Percentiles rank a stretch among this genome's conserved stretches.
phyloP scores from a whole-genome alignment of 768 basidiomycete species.

The Rickenella mellea region DNA sequence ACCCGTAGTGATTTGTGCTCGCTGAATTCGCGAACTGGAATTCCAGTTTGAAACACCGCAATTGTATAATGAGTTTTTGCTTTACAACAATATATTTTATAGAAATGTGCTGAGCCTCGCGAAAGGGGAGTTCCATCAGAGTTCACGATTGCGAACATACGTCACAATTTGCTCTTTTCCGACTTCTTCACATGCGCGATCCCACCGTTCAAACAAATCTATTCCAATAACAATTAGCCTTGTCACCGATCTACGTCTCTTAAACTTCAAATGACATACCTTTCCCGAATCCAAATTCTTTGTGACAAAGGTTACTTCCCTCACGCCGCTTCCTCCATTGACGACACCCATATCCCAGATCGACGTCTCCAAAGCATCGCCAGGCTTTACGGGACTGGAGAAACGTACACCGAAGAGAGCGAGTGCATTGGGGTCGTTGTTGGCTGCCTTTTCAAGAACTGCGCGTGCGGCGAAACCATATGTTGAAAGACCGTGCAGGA shows the following conservation, averaged over 20 bases:
- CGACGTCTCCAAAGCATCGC: constrained; percentile 68
- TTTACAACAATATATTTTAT: no score
- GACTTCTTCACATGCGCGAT: constrained; percentile 53
- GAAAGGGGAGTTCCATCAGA: no score
- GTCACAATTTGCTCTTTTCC: constrained; percentile 34
- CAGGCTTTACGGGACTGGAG: constrained; percentile 77
- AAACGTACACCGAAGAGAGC: constrained; percentile 67
- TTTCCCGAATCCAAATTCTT: constrained; percentile 53
- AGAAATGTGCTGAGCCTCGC: no score
- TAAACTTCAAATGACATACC: constrained; percentile 24
- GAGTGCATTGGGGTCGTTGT: constrained; percentile 50
- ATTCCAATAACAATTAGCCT: constrained; percentile 1
- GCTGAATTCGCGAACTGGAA: no score
- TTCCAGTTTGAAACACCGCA: no score
- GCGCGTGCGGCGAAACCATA: constrained; percentile 79
- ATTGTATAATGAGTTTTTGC: no score
- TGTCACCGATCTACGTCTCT: neutral
- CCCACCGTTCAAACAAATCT: constrained; percentile 51
- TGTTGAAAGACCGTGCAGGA: constrained; percentile 76
- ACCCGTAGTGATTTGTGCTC: no score
- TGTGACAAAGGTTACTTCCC: constrained; percentile 53
- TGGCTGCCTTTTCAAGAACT: constrained; percentile 53
- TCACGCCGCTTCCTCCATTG: constrained; percentile 51
- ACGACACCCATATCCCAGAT: constrained; percentile 70
- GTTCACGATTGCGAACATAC: no score